Conservation (phyloP, 2,329 filamentous ascomycete species). For the Diaporthe sp. region DNA sequence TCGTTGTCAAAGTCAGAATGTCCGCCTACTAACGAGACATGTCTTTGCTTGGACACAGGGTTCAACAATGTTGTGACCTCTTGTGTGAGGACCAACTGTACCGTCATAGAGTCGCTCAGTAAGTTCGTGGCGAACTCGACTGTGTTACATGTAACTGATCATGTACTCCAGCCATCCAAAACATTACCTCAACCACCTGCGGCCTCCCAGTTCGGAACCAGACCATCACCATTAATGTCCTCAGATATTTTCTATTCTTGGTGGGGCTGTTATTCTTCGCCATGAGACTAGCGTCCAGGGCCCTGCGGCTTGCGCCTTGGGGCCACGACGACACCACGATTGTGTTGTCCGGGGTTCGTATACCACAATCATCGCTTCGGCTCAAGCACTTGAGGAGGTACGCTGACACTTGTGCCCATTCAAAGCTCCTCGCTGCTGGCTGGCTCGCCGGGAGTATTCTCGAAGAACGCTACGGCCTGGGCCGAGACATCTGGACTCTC, state of each 20-base stretch:
- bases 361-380: too few relatives aligned
- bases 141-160: neutral
- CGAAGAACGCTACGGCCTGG: slow-evolving; percentile 54
- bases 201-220: neutral
- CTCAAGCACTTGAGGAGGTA: neutral
- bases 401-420: neutral
- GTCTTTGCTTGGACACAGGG: slow-evolving; percentile 21
- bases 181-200: slow-evolving; percentile 21
- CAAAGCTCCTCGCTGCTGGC: slow-evolving; percentile 7
- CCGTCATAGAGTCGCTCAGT: slow-evolving; percentile 25
- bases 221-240: neutral
- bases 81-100: slow-evolving; percentile 22
- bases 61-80: neutral
- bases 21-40: slow-evolving; percentile 8
- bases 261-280: slow-evolving; percentile 47
- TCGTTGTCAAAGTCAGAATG: slow-evolving; percentile 17
- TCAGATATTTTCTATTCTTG: slow-evolving; percentile 46
- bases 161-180: neutral
- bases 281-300: slow-evolving; percentile 19
- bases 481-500: slow-evolving; percentile 42
- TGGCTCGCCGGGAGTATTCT: slow-evolving; percentile 16
- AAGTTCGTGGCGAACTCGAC: neutral
- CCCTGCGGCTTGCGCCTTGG: slow-evolving; percentile 1
- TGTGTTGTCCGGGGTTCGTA: slow-evolving; percentile 5
- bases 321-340: slow-evolving; percentile 32